phyloP scores from a whole-genome alignment of 495 filamentous ascomycete genomes.

The Aspergillus nanangensis region DNA sequence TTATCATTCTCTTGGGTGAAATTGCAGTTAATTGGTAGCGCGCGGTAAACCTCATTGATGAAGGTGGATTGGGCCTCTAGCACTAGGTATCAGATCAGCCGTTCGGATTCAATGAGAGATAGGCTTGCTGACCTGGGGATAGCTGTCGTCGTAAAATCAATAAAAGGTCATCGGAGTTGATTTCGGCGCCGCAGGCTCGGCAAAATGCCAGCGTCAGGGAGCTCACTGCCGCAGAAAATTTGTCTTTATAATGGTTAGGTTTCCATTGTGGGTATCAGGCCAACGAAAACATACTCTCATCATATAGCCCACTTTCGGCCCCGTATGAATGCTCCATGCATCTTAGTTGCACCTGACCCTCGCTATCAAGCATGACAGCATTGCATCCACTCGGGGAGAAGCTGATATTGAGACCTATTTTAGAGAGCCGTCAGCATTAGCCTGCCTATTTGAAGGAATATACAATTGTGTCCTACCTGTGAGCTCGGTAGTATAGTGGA shows the following conservation, averaged over 20 bases:
- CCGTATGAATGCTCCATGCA: slow-evolving; percentile 52
- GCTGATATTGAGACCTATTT: slow-evolving; percentile 56
- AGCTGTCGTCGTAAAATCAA: slow-evolving; percentile 52
- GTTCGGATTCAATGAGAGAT: neutral
- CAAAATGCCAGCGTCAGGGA: slow-evolving; percentile 58
- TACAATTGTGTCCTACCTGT: slow-evolving; percentile 19
- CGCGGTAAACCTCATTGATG: slow-evolving; percentile 59
- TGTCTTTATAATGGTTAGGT: slow-evolving; percentile 26
- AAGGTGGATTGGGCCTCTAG: slow-evolving; percentile 46
- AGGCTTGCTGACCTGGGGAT: slow-evolving; percentile 39
- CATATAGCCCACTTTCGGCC: slow-evolving; percentile 29
- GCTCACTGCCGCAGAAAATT: slow-evolving; percentile 51
- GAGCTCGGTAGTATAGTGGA: slow-evolving; percentile 49
- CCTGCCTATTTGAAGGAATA: too few species aligned
- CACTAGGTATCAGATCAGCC: neutral
- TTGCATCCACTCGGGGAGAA: slow-evolving; percentile 74
- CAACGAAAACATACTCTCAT: slow-evolving; percentile 41
- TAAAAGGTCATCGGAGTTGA: slow-evolving; percentile 71
- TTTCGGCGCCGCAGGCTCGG: slow-evolving; percentile 48
- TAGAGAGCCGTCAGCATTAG: slow-evolving; percentile 3
- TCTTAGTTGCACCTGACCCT: slow-evolving; percentile 60
- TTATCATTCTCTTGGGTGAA: slow-evolving; percentile 67
- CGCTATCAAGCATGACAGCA: slow-evolving; percentile 58
- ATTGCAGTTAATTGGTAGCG: slow-evolving; percentile 63
- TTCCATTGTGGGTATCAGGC: neutral